Percentiles rank a stretch among this genome's conserved stretches.
phyloP scores from a whole-genome alignment of 139 green algal genomes.

The Coelastrella sp. region DNA sequence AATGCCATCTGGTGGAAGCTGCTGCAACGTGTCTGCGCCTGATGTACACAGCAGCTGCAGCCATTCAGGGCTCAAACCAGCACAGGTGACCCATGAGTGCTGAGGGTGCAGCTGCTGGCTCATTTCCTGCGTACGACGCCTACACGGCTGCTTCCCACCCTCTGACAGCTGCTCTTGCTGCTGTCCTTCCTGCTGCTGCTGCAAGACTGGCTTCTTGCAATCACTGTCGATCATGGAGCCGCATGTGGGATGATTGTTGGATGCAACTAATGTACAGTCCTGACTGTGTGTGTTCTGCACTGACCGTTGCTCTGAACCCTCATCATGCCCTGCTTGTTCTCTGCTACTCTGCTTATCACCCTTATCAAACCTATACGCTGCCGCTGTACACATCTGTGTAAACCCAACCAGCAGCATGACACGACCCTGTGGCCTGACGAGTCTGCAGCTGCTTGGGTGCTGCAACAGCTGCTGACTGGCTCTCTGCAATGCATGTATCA shows the following conservation, averaged over 20 bases:
- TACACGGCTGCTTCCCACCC: too few relatives aligned
- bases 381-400: not conserved
- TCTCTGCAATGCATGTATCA: not conserved
- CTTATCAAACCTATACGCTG: not conserved
- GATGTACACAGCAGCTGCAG: slow-evolving; percentile 6
- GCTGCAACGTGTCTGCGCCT: not conserved
- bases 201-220: not conserved
- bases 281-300: not conserved
- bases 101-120: not conserved
- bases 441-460: not conserved
- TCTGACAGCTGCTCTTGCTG: not conserved
- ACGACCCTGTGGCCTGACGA: not conserved
- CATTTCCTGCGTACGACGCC: not conserved
- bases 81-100: not conserved
- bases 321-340: not conserved
- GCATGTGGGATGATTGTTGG: not conserved
- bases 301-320: not conserved
- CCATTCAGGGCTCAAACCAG: not conserved
- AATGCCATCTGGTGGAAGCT: slow-evolving; percentile 2
- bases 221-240: not conserved
- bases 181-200: not conserved
- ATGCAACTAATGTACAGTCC: not conserved
- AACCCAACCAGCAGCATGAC: slow-evolving; percentile 38
- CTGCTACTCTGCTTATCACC: too few relatives aligned
- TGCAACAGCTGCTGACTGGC: slow-evolving; percentile 2